Conservation (phyloP, 768 basidiomycete species). For the Boletus edulis region DNA sequence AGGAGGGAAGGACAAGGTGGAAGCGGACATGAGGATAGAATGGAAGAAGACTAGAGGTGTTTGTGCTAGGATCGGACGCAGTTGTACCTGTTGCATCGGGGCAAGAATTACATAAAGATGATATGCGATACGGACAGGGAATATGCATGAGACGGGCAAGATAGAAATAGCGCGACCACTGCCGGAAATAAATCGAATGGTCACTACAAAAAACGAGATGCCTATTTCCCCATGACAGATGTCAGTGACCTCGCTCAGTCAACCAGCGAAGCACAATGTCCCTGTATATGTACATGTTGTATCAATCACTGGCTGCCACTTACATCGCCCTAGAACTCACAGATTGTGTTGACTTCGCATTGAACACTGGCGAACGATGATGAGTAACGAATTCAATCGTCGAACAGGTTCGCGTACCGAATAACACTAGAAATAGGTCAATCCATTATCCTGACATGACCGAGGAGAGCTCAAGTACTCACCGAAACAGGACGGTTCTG, state of each 20-base stretch:
- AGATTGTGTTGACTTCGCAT: slow-evolving; percentile 96
- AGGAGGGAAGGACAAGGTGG: slow-evolving; percentile 40
- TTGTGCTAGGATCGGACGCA: neutral
- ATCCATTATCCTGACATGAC: neutral
- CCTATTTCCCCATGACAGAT: neutral
- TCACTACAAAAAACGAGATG: neutral
- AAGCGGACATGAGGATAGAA: slow-evolving; percentile 43
- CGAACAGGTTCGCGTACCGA: slow-evolving; percentile 48
- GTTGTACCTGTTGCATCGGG: neutral
- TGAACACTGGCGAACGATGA: slow-evolving; percentile 61
- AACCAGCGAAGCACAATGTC: slow-evolving; percentile 92
- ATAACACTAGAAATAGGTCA: slow-evolving; percentile 57
- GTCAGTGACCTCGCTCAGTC: slow-evolving; percentile 66
- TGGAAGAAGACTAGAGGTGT: slow-evolving; percentile 71
- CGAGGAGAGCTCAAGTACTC: slow-evolving; percentile 30
- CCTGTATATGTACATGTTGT: slow-evolving; percentile 30
- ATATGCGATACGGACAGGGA: neutral
- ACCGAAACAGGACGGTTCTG: slow-evolving; percentile 83
- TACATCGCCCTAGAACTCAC: slow-evolving; percentile 38
- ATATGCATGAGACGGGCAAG: too few relatives aligned
- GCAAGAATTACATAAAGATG: neutral
- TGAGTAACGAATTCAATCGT: neutral
- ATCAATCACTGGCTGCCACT: neutral
- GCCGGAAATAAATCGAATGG: too few relatives aligned
- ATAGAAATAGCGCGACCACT: too few relatives aligned